Evolutionary conservation across 192 early-diverging fungal genomes (phyloP), one percentile per base, ranked within the genome.

Genomic region (Piromyces finnis): DNA sequence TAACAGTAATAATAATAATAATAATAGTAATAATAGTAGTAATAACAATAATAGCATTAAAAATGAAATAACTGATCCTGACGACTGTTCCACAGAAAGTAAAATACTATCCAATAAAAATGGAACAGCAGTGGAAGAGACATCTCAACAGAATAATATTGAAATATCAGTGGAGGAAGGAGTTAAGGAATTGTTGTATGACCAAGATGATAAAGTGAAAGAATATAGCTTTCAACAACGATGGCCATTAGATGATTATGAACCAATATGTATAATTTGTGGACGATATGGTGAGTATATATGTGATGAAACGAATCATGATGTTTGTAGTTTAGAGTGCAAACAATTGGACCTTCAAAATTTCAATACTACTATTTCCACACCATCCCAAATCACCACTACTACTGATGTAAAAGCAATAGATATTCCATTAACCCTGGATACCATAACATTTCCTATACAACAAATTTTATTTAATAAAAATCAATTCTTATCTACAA

Each of bases 291-390:
- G 87, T 2, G 88, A 84, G 79, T 87, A 86, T 39, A 87, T 86
- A 27, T 84, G 81, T 78, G 80, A 86, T 41, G 41, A 79, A 6
- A 87, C 87, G 14, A 78, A 87, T 11, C 81, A 87, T 32, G 83
- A 83, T 82, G 84, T 87, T 3, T 87, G 86, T 79, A 86, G 85
- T 86, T 82, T 87, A 7, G 86, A 87, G 84, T 87, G 86, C 37
- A 87, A 87, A 51, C 15, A 29, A 30, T 41, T 83, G 11, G 85
- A 86, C 29, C 84, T 79, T 77, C 81, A 85, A 78, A 30, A 68
- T 68, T 17, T 18, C 1, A 82, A 15, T 15, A 82, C 12, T 39
- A 86, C 32, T 78, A 83, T 30, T 30, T 77, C 5, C 77, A 77
- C 36, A 79, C 78, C n/a, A 77, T 77, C 18, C 78, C 79, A 16